Percentiles rank a stretch among this genome's conserved stretches.
phyloP scores from a whole-genome alignment of 2,329 filamentous ascomycete genomes.

The Didymella glomerata region DNA sequence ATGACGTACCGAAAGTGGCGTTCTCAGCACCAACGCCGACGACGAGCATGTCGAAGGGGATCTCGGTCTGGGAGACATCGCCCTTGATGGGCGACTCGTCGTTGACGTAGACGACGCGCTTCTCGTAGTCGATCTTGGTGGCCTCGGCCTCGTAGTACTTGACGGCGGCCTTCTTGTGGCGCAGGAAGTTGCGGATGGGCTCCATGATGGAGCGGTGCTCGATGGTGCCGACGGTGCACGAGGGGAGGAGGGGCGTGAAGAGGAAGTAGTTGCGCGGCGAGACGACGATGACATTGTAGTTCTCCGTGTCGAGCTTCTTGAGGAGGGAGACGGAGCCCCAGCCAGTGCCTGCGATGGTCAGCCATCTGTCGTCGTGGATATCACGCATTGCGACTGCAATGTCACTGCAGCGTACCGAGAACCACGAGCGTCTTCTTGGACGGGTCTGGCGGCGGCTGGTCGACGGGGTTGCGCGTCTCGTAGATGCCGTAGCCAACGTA shows the following conservation, averaged over 20 bases:
- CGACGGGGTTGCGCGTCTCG: conserved; percentile 78
- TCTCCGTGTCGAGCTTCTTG: conserved; percentile 98
- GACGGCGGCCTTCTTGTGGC: conserved; percentile 91
- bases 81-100: conserved; percentile 96
- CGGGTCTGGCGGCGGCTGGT: conserved; percentile 81
- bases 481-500: conserved; percentile 85
- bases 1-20: conserved; percentile 82
- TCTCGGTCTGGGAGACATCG: conserved; percentile 80
- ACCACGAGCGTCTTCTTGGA: conserved; percentile 97
- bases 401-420: conserved; percentile 70
- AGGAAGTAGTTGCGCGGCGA: conserved; percentile 99
- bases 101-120: conserved; percentile 85
- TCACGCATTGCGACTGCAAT: neutral
- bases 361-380: neutral
- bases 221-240: conserved; percentile 95
- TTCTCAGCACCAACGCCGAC: conserved; percentile 98
- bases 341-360: conserved; percentile 74
- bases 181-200: conserved; percentile 93
- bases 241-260: conserved; percentile 95
- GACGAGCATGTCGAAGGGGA: conserved; percentile 97
- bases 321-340: conserved; percentile 96
- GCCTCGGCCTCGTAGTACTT: conserved; percentile 99
- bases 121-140: conserved; percentile 91
- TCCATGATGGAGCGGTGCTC: conserved; percentile 99
- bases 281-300: conserved; percentile 98